Evolutionary conservation across 1,139 yeast species (phyloP), one percentile per base, ranked within the genome.

Genomic region (Geotrichum cucujoidarum): DNA sequence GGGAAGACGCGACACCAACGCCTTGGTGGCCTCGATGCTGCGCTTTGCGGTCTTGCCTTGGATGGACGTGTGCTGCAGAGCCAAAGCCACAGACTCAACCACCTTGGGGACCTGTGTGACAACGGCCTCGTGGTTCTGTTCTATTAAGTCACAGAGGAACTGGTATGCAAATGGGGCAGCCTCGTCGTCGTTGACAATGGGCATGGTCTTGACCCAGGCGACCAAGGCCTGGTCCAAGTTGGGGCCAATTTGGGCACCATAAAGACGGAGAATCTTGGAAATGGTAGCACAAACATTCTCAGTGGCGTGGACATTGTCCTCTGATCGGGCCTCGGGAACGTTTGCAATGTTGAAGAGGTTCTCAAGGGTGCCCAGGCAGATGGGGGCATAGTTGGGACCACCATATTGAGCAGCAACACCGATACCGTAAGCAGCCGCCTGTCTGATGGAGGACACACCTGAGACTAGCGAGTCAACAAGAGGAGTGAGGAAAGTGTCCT

Each of bases 101-200:
- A 83, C 80, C 57, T 77, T 75, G n/a, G 83, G 80, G 13, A 80
- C 65, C 52, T 81, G 80, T 17, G 72, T 62, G 25, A 70, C 65
- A 37, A 88, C 77, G 3, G 81, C 72, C 3, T 83, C 78, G 57
- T 88, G 94, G 49, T 78, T 76, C 54, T 75, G 76, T 42, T 83
- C 83, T 43, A 90, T 82, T 59, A 92, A 72, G 55, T 83, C 86
- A 25, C 82, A 71, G 60, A 92, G 73, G 64, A 88, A 90, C 56
- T 76, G 72, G 68, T 88, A 92, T 22, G 89, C 82, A 66, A 75
- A 87, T n/a, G 89, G 81, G 1, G 97, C 97, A 7, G 95, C 95
- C 58, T 86, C 94, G 39, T 81, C 86, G 66, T 92, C 97, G 58
- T 81, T 83, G 17, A 81, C 69, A 41, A 90, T 77, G 25, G 98